Conservation (phyloP, 2,329 filamentous ascomycete genomes). For the Neopestalotiopsis rosae region DNA sequence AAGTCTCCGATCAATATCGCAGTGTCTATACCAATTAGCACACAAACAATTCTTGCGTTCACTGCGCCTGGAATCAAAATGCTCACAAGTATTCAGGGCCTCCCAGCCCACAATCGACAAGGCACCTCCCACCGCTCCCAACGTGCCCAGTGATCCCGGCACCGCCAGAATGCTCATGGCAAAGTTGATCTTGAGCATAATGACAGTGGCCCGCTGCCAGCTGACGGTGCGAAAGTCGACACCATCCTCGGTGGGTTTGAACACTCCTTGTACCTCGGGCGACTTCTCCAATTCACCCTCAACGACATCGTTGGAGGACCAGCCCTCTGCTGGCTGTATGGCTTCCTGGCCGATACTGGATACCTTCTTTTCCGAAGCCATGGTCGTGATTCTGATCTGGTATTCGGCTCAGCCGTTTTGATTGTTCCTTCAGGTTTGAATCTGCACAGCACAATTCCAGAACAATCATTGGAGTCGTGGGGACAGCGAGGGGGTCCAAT, state of each 20-base stretch:
- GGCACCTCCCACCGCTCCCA: slow-evolving; percentile 41
- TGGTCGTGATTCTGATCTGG: not conserved
- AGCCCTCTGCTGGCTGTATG: not conserved
- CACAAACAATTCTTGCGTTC: not conserved
- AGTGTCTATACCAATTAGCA: slow-evolving; percentile 24
- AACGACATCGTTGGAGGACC: not conserved
- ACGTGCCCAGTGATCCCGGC: slow-evolving; percentile 23
- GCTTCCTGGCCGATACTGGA: not conserved
- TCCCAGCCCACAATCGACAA: slow-evolving; percentile 30
- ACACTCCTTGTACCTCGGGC: slow-evolving; percentile 27
- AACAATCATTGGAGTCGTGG: not conserved
- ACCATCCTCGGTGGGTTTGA: slow-evolving; percentile 30
- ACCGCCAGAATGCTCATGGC: slow-evolving; percentile 32
- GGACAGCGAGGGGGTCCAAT: not conserved
- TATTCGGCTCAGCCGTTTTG: not conserved
- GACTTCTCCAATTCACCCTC: not conserved
- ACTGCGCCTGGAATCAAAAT: not conserved
- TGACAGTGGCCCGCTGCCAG: slow-evolving; percentile 45
- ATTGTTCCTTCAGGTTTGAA: not conserved
- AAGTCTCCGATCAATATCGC: slow-evolving; percentile 31
- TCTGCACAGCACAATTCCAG: not conserved
- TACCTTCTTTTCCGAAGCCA: slow-evolving; percentile 1
- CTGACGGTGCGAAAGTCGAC: slow-evolving; percentile 38
- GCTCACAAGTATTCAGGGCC: slow-evolving; percentile 36
- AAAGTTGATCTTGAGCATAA: slow-evolving; percentile 44